phyloP scores from a whole-genome alignment of 1,139 yeast species.

The Pneumocystis jirovecii region DNA sequence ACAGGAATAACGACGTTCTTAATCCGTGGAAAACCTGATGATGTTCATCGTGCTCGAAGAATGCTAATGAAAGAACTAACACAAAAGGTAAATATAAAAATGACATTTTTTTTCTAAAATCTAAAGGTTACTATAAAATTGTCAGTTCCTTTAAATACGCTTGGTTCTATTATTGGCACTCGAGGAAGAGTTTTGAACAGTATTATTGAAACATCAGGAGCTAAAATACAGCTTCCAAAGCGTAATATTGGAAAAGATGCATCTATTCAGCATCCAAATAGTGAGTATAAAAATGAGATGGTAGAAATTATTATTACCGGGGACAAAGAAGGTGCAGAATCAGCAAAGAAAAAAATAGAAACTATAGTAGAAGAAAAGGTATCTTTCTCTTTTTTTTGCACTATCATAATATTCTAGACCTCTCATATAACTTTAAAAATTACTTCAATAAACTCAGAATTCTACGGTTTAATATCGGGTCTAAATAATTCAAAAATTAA shows the following conservation, averaged over 20 bases:
- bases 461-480: slow-evolving; percentile 15
- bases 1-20: slow-evolving; percentile 75
- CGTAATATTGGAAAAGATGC: slow-evolving; percentile 22
- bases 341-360: slow-evolving; percentile 56
- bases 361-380: slow-evolving; percentile 62
- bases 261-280: slow-evolving; percentile 12
- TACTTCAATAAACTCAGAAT: slow-evolving; percentile 27
- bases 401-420: slow-evolving; percentile 10
- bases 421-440: slow-evolving; percentile 20
- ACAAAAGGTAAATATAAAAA: slow-evolving; percentile 24
- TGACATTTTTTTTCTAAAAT: background rate
- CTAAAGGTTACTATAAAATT: slow-evolving; percentile 45
- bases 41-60: slow-evolving; percentile 58
- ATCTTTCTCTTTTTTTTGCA: background rate
- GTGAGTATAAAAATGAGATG: slow-evolving; percentile 27
- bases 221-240: slow-evolving; percentile 59
- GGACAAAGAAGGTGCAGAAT: slow-evolving; percentile 66
- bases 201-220: slow-evolving; percentile 55
- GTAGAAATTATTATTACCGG: slow-evolving; percentile 63
- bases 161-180: slow-evolving; percentile 77
- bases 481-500: slow-evolving; percentile 11
- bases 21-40: slow-evolving; percentile 59
- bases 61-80: slow-evolving; percentile 66
- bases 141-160: slow-evolving; percentile 59
- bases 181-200: slow-evolving; percentile 75